Percentiles rank a stretch among this genome's conserved stretches.
phyloP scores from a whole-genome alignment of 352 stramenopile genomes.

The Pythium phragmiticola region DNA sequence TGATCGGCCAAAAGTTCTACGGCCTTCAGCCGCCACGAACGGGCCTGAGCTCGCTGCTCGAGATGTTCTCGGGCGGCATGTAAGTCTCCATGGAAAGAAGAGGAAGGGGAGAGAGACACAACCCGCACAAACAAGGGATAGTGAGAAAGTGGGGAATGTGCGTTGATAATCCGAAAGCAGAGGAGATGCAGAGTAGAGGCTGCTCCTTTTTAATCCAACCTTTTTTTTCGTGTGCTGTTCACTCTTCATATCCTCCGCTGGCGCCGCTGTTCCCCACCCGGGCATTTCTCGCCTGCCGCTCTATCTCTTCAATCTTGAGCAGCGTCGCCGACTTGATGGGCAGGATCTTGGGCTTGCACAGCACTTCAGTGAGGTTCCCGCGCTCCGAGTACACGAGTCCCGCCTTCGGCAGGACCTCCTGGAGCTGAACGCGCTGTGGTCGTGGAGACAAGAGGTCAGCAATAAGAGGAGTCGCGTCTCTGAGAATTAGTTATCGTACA shows the following conservation, averaged over 20 bases:
- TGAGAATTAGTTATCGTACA: not conserved
- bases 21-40: slow-evolving; percentile 75
- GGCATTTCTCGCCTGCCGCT: slow-evolving; percentile 58
- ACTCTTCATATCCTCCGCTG: slow-evolving; percentile 15
- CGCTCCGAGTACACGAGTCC: slow-evolving; percentile 89
- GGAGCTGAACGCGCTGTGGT: slow-evolving; percentile 64
- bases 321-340: slow-evolving; percentile 88
- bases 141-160: not conserved
- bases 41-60: slow-evolving; percentile 77
- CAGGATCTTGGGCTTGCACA: slow-evolving; percentile 91
- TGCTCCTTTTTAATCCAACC: too few relatives aligned
- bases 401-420: slow-evolving; percentile 84
- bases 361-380: slow-evolving; percentile 78
- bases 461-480: not conserved
- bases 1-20: slow-evolving; percentile 87
- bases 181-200: too few relatives aligned
- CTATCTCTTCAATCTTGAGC: slow-evolving; percentile 84
- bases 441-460: too few relatives aligned
- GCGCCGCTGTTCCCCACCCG: slow-evolving; percentile 8
- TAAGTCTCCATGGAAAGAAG: slow-evolving; percentile 10
- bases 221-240: not conserved
- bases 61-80: slow-evolving; percentile 85
- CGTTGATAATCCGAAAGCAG: not conserved
- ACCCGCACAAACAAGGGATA: too few relatives aligned
- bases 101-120: not conserved